Evolutionary conservation across 768 basidiomycete species (phyloP).

Genomic region (Lentinula edodes): DNA sequence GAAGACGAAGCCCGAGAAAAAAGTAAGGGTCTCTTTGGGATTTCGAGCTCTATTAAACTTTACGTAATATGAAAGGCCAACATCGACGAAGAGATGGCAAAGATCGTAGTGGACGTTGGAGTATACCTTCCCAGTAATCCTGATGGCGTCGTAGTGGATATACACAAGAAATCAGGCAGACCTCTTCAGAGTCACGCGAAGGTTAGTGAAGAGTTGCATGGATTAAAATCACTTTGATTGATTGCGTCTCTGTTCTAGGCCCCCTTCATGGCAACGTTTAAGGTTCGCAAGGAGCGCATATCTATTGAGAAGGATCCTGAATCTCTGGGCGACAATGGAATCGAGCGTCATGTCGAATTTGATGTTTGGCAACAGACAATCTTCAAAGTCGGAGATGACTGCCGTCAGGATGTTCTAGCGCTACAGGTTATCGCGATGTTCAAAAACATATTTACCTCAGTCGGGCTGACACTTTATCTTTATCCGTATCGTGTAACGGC

Average conservation of each 20-base stretch:
- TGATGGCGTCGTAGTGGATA: conserved; percentile 93
- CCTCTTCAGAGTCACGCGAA: conserved; percentile 98
- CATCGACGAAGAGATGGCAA: conserved; percentile 99
- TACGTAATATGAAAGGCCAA: conserved; percentile 58
- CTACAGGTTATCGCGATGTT: conserved; percentile 99
- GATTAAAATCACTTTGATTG: background rate
- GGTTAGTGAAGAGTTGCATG: conserved; percentile 32
- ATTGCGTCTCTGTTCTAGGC: conserved; percentile 47
- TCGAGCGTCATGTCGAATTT: conserved; percentile 58
- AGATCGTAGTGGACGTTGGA: conserved; percentile 88
- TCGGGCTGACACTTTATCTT: conserved; percentile 87
- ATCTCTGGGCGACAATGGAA: conserved; percentile 56
- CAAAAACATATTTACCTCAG: conserved; percentile 90
- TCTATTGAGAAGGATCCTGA: conserved; percentile 69
- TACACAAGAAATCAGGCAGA: conserved; percentile 93
- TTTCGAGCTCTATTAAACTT: too few species aligned
- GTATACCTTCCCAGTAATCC: conserved; percentile 98
- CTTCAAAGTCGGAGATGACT: conserved; percentile 99
- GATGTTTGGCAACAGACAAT: conserved; percentile 98
- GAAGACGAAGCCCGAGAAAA: conserved; percentile 93
- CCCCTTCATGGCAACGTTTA: conserved; percentile 99
- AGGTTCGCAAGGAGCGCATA: conserved; percentile 83
- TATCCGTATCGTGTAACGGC: conserved; percentile 97
- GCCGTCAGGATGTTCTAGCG: conserved; percentile 96
- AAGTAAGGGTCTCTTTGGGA: conserved; percentile 39